A percentile compares a stretch with the other conserved stretches of the same genome.
phyloP scores from a whole-genome alignment of 1,284 basidiomycete genomes.

The Cryptococcus neoformans region DNA sequence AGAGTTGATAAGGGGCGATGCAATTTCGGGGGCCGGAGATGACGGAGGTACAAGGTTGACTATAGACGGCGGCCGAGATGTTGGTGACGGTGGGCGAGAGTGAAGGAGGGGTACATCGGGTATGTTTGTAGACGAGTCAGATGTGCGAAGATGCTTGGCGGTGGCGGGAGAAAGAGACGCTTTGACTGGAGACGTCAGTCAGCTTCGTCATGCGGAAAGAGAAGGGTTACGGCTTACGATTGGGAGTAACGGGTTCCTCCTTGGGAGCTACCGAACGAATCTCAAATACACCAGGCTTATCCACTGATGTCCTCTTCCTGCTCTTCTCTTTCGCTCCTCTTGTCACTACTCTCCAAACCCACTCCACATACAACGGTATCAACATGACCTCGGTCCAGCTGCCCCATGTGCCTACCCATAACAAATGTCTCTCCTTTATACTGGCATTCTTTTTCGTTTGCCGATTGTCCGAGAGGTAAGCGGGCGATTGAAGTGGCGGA shows the following conservation, averaged over 20 bases:
- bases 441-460: conserved; percentile 19
- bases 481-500: conserved; percentile 43
- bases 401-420: conserved; percentile 40
- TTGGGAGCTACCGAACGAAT: conserved; percentile 35
- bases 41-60: conserved; percentile 27
- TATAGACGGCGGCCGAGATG: conserved; percentile 35
- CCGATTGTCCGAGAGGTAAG: conserved; percentile 36
- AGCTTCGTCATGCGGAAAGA: conserved; percentile 5
- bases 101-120: conserved; percentile 47
- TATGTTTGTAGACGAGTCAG: conserved; percentile 20
- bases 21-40: conserved; percentile 25
- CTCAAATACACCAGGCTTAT: conserved; percentile 39
- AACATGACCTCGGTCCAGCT: conserved; percentile 41
- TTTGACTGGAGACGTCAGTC: conserved; percentile 8
- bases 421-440: conserved; percentile 26
- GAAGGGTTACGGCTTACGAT: conserved; percentile 1
- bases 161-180: conserved; percentile 6
- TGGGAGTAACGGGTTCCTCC: conserved; percentile 27
- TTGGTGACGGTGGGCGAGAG: conserved; percentile 26
- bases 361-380: conserved; percentile 30
- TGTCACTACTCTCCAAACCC: conserved; percentile 29
- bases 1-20: conserved; percentile 67
- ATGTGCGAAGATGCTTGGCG: conserved; percentile 17
- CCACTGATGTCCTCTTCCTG: conserved; percentile 30
- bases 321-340: conserved; percentile 32